These are phyloP conservation scores for Didymella sp. DNA, from an alignment of 2,329 filamentous ascomycete genomes.

Conservation along the genomic window DNA sequence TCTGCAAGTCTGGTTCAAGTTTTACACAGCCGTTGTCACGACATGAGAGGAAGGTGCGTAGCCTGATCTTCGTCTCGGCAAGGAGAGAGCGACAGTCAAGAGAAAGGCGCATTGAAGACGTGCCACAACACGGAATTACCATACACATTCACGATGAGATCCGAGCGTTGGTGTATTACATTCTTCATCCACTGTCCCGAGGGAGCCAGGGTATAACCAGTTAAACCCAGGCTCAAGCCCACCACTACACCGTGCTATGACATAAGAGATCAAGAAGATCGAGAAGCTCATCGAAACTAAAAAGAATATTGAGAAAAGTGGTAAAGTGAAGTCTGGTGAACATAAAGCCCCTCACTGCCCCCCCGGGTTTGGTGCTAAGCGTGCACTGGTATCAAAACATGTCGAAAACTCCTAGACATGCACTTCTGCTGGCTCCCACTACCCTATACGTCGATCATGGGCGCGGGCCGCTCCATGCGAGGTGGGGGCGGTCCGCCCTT, in stretches of 20 bases:
- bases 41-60: neutral
- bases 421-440: slow-evolving; percentile 4
- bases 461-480: slow-evolving; percentile 33
- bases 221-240: slow-evolving; percentile 22
- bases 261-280: slow-evolving; percentile 40
- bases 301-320: slow-evolving; percentile 45
- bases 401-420: slow-evolving; percentile 28
- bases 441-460: slow-evolving; percentile 36
- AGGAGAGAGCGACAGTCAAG: neutral
- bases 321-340: slow-evolving; percentile 38
- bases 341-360: slow-evolving; percentile 27
- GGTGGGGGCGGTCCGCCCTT: slow-evolving; percentile 31
- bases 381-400: slow-evolving; percentile 51
- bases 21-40: too few species aligned
- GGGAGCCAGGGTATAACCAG: slow-evolving; percentile 21
- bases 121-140: neutral
- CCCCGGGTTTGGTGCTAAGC: slow-evolving; percentile 38
- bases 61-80: neutral
- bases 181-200: slow-evolving; percentile 37
- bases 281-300: slow-evolving; percentile 44
- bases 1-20: too few species aligned
- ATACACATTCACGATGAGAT: neutral
- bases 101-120: neutral
- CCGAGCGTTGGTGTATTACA: slow-evolving; percentile 29
- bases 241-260: slow-evolving; percentile 38